Conservation (phyloP, 225 moss, liverwort and hornwort species). For the Climacium dendroides region DNA sequence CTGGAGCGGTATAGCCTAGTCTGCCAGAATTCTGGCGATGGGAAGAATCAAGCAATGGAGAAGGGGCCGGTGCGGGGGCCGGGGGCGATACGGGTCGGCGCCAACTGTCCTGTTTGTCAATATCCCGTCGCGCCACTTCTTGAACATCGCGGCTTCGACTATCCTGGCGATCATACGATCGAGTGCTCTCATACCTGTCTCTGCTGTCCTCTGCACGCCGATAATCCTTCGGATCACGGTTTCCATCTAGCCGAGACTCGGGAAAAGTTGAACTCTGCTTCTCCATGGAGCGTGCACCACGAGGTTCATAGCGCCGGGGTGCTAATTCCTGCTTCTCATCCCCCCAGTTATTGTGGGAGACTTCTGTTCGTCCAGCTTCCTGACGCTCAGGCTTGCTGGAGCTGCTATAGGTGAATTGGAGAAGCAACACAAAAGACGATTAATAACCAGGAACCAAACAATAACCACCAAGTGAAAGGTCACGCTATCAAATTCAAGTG, state of each 20-base stretch:
- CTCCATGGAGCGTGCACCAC: conserved; percentile 50
- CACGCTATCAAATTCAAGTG: not conserved
- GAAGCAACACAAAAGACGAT: not conserved
- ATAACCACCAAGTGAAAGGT: not conserved
- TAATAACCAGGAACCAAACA: not conserved
- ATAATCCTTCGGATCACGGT: conserved; percentile 54
- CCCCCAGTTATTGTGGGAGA: conserved; percentile 37
- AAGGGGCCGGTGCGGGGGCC: conserved; percentile 12
- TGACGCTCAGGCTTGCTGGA: conserved; percentile 43
- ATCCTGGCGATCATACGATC: conserved; percentile 45
- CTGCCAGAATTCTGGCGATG: conserved; percentile 57
- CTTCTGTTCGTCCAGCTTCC: conserved; percentile 34
- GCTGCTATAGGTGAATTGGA: not conserved
- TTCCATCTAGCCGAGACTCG: conserved; percentile 50
- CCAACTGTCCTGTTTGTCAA: conserved; percentile 94
- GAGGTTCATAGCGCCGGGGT: conserved; percentile 44
- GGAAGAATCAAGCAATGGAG: conserved; percentile 52
- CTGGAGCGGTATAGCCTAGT: conserved; percentile 51
- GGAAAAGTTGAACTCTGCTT: conserved; percentile 30
- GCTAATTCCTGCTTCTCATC: conserved; percentile 64
- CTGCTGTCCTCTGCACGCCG: conserved; percentile 57
- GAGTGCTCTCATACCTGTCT: conserved; percentile 41
- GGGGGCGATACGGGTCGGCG: conserved; percentile 59
- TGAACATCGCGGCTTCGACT: conserved; percentile 47
- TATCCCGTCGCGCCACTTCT: conserved; percentile 54